Percentiles rank a stretch among this genome's conserved stretches.
Evolutionary conservation across 352 stramenopile genomes (phyloP).

Genomic region (Poterioochromonas sp.): DNA sequence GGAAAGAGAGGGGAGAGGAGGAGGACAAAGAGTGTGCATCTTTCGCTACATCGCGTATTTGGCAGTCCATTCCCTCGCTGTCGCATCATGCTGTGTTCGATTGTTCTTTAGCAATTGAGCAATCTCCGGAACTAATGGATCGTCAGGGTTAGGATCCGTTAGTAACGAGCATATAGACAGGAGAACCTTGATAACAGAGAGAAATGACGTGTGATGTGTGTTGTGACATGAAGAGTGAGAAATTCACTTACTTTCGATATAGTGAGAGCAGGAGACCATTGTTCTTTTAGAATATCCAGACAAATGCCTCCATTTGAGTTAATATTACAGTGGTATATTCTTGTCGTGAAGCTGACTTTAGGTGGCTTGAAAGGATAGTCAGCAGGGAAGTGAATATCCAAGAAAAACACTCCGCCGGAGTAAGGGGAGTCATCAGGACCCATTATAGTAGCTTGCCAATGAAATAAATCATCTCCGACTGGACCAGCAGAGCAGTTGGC

Average conservation of each 20-base stretch:
- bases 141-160: conserved; percentile 97
- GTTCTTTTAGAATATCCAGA: conserved; percentile 99
- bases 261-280: conserved; percentile 97
- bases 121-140: conserved; percentile 90
- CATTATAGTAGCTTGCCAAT: conserved; percentile 92
- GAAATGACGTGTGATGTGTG: conserved; percentile 4
- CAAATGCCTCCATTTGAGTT: conserved; percentile 98
- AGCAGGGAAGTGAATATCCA: conserved; percentile 97
- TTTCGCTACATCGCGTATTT: conserved; percentile 97
- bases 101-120: conserved; percentile 87
- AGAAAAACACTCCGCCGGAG: conserved; percentile 92
- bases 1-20: too few species aligned
- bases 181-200: conserved; percentile 63
- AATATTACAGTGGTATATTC: conserved; percentile 99
- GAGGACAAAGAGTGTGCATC: too few species aligned
- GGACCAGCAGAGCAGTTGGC: conserved; percentile 95
- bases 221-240: conserved; percentile 3
- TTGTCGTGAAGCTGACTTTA: conserved; percentile 98
- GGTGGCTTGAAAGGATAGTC: conserved; percentile 98
- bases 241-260: conserved; percentile 79
- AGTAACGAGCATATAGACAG: conserved; percentile 98
- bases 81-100: conserved; percentile 81
- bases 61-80: conserved; percentile 89
- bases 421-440: conserved; percentile 95
- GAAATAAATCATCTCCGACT: conserved; percentile 95